These are phyloP conservation scores for Dictyostelium brefeldianum DNA, from an alignment of 78 protist genomes.

Conservation along the genomic window DNA sequence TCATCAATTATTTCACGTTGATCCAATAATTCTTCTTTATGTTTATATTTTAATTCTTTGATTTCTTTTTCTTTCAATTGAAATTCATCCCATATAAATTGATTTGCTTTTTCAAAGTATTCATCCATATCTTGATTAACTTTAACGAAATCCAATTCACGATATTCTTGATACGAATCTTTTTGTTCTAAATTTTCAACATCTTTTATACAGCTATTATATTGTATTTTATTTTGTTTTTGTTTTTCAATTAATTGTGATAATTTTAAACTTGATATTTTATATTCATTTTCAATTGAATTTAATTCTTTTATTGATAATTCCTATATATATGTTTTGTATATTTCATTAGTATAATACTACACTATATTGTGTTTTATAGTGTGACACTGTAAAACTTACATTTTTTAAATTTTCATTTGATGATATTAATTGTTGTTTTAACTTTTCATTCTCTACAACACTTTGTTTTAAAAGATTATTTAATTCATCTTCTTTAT, in stretches of 20 bases:
- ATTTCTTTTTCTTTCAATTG: background rate
- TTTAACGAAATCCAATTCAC: background rate
- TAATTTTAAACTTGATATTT: background rate
- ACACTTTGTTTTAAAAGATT: background rate
- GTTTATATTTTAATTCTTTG: background rate
- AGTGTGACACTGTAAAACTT: no score
- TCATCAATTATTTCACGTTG: background rate
- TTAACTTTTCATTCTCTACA: background rate
- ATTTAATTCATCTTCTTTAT: background rate
- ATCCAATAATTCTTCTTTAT: background rate
- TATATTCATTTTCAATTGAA: background rate
- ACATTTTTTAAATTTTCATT: no score
- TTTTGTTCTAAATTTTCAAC: background rate
- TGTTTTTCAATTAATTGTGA: background rate
- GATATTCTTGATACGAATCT: background rate
- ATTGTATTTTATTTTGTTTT: background rate
- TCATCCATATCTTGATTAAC: background rate
- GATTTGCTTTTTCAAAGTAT: background rate
- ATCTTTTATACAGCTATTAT: background rate
- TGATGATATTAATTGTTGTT: background rate
- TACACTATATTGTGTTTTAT: no score
- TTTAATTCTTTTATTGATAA: background rate
- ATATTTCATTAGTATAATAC: background rate
- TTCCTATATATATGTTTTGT: background rate
- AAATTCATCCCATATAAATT: background rate